Evolutionary conservation across 371 early-diverging fungal genomes (phyloP), one percentile per base, ranked within the genome.

Genomic region (Rhizopus sp.): DNA sequence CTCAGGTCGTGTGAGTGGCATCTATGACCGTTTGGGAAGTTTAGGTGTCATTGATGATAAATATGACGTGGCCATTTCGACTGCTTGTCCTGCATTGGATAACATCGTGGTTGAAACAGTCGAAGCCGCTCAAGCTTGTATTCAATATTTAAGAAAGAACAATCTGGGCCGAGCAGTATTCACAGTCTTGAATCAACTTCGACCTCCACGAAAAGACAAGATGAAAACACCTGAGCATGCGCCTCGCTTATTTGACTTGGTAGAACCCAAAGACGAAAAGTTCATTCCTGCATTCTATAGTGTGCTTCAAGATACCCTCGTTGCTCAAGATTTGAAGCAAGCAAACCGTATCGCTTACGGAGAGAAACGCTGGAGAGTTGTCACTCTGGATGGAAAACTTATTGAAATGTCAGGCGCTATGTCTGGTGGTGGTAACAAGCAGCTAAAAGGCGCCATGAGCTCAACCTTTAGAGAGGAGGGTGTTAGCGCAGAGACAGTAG

Each of bases 321-420:
- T 99, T 0, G 97, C 97, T 0, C 59, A 85, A 13, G 78, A 93
- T 66, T 62, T 99, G 63, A 81, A 85, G n/a, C 93, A 93, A 61
- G 99, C 99, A 3, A 95, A 93, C 57, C 72, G 86, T 35, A 89
- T 99, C 44, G 98, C 99, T 0, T 99, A 87, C 75, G 85, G 86
- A 15, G 60, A 70, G 31, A 81, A 84, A 15, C 88, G 98, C 35
- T 92, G 88, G 83, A 84, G 98, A 44, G 98, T 99, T 0, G 99
- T 99, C 0, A 99, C 99, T 1, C 65, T 99, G 53, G 94, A 93
- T 56, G 99, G 99, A 3, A 88, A 97, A 60, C 64, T 99, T 45
- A 94, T 99, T 61, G 99, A 99, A 56, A 87, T 84, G 33, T 89
- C 93, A 0, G 99, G 99, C 63, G 91, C 99, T 6, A 97, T 99